phyloP scores from a whole-genome alignment of 208 protist species.

The Trypanosoma mega region DNA sequence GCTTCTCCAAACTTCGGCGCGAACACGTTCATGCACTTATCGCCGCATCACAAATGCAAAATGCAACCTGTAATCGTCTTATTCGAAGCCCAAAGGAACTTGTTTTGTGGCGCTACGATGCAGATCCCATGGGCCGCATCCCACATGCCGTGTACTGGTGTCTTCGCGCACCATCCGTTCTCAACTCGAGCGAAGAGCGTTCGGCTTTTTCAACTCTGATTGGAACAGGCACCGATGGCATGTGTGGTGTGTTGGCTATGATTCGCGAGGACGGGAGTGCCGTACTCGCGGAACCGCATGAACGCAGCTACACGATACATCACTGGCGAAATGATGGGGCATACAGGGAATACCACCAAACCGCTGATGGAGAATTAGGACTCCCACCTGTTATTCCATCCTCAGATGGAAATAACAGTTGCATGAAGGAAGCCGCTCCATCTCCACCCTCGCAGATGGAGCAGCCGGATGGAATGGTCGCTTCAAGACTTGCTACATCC shows the following conservation, averaged over 20 bases:
- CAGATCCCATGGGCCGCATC: constrained; percentile 37
- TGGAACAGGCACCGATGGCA: neutral
- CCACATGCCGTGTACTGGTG: constrained; percentile 73
- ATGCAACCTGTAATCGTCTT: constrained; percentile 29
- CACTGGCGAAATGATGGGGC: constrained; percentile 46
- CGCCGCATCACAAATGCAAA: constrained; percentile 31
- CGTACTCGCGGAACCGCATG: constrained; percentile 31
- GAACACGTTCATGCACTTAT: constrained; percentile 40
- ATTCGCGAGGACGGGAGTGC: constrained; percentile 72
- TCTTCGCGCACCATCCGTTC: constrained; percentile 27
- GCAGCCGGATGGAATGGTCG: neutral
- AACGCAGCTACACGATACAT: constrained; percentile 44
- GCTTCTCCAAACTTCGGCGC: constrained; percentile 40
- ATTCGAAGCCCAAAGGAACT: constrained; percentile 26
- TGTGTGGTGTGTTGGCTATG: constrained; percentile 42
- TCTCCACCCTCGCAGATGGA: constrained; percentile 3
- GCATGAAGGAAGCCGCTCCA: neutral
- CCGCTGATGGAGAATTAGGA: constrained; percentile 19
- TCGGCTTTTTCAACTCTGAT: too few species aligned
- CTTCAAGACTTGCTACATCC: neutral
- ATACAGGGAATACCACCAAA: constrained; percentile 33
- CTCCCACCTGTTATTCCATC: constrained; percentile 39
- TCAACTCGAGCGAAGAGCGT: too few species aligned
- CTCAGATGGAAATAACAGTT: neutral
- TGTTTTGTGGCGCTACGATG: constrained; percentile 57